These are phyloP conservation scores for Penicillium aurantiogriseum DNA, from an alignment of 2,329 filamentous ascomycete species.

Conservation along the genomic window DNA sequence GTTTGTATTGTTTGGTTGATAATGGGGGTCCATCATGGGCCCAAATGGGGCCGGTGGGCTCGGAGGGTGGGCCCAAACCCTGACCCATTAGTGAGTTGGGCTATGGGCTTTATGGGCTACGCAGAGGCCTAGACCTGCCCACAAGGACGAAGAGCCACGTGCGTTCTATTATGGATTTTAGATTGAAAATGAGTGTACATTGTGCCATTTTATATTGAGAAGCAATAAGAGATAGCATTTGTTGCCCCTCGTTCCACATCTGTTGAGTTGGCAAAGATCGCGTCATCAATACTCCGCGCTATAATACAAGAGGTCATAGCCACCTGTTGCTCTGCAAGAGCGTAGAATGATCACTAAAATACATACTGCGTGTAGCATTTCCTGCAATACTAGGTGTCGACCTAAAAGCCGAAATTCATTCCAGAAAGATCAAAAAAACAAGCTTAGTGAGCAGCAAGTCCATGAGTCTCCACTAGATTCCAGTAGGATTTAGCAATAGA, in stretches of 20 bases:
- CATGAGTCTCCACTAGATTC: slow-evolving; percentile 4
- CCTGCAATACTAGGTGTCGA: neutral
- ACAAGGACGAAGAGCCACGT: neutral
- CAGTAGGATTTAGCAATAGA: slow-evolving; percentile 6
- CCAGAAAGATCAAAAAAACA: neutral
- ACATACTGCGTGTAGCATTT: neutral
- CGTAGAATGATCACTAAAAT: no score
- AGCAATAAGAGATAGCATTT: neutral
- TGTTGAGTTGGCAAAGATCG: no score
- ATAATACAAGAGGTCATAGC: no score
- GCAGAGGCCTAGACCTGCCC: no score
- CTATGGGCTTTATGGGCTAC: no score
- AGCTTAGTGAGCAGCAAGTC: neutral
- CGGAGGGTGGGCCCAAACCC: no score
- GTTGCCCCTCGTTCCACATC: neutral
- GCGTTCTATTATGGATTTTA: neutral
- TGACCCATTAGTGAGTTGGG: no score
- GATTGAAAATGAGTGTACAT: neutral
- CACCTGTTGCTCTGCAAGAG: no score
- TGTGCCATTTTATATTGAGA: neutral
- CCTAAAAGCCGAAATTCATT: neutral
- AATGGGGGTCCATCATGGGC: no score
- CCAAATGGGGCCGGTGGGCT: no score
- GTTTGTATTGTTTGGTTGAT: no score
- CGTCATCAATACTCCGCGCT: no score